phyloP scores from a whole-genome alignment of 768 basidiomycete genomes.

The Calvatia gigantea region DNA sequence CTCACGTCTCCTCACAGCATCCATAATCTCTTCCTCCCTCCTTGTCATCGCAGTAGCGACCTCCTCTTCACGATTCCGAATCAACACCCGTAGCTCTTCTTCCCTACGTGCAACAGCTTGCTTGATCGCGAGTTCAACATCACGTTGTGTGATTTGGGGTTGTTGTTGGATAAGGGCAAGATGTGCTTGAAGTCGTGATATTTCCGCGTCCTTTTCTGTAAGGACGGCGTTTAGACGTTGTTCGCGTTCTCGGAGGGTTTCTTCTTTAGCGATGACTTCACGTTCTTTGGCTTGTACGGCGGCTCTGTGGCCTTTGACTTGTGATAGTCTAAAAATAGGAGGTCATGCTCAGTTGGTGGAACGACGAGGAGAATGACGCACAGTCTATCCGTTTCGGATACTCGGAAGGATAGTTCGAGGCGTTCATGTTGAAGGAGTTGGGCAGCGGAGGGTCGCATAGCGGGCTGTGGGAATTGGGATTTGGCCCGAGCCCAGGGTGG shows the following conservation, averaged over 20 bases:
- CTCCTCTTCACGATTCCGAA: slow-evolving; percentile 68
- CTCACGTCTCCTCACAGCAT: slow-evolving; percentile 61
- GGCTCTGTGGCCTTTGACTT: slow-evolving; percentile 62
- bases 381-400: slow-evolving; percentile 79
- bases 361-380: slow-evolving; percentile 26
- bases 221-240: slow-evolving; percentile 42
- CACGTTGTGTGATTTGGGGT: slow-evolving; percentile 27
- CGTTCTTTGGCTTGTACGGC: slow-evolving; percentile 57
- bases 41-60: slow-evolving; percentile 60
- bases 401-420: slow-evolving; percentile 64
- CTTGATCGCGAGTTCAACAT: slow-evolving; percentile 44
- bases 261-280: slow-evolving; percentile 58
- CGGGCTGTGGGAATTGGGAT: slow-evolving; percentile 49
- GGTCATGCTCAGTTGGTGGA: background rate
- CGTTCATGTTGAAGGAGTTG: slow-evolving; percentile 82
- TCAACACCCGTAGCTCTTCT: slow-evolving; percentile 62
- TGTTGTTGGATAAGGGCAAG: slow-evolving; percentile 37
- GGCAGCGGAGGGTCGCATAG: slow-evolving; percentile 80
- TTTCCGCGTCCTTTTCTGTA: slow-evolving; percentile 58
- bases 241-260: slow-evolving; percentile 53
- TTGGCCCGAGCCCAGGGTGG: background rate
- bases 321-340: slow-evolving; percentile 45
- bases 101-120: slow-evolving; percentile 62
- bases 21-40: slow-evolving; percentile 71
- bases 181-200: slow-evolving; percentile 43